These are phyloP conservation scores for Omphalea diandra DNA, from an alignment of 441 rosid genomes.

Conservation along the genomic window DNA sequence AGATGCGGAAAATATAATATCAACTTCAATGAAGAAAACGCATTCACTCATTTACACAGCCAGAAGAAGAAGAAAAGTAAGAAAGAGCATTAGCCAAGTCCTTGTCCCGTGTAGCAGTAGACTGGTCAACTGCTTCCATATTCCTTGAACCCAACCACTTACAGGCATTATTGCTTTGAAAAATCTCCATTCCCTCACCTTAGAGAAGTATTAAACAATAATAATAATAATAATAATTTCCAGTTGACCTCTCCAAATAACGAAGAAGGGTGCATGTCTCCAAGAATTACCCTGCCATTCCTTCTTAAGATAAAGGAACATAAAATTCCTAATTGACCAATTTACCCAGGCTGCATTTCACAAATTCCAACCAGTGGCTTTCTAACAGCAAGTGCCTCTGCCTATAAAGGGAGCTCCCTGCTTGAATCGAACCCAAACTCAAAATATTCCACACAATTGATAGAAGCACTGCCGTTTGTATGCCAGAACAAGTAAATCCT, in stretches of 20 bases:
- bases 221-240: too few species aligned
- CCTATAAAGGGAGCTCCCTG: not conserved
- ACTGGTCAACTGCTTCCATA: not conserved
- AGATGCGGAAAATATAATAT: not conserved
- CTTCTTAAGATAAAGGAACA: not conserved
- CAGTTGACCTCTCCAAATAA: not conserved
- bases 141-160: not conserved
- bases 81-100: not conserved
- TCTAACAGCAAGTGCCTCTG: not conserved
- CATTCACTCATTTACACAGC: not conserved
- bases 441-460: not conserved
- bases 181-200: not conserved
- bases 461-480: not conserved
- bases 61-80: not conserved
- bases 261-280: not conserved
- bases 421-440: not conserved
- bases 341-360: slow-evolving; percentile 1
- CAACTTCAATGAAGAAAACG: not conserved
- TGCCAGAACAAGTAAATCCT: not conserved
- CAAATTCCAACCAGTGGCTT: not conserved
- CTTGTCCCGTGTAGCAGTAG: not conserved
- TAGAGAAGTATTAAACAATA: not conserved
- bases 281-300: not conserved
- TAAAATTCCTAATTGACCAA: not conserved
- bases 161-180: not conserved